These are phyloP conservation scores for Carnegiea gigantea DNA, from an alignment of 179 eudicot species.

Conservation along the genomic window DNA sequence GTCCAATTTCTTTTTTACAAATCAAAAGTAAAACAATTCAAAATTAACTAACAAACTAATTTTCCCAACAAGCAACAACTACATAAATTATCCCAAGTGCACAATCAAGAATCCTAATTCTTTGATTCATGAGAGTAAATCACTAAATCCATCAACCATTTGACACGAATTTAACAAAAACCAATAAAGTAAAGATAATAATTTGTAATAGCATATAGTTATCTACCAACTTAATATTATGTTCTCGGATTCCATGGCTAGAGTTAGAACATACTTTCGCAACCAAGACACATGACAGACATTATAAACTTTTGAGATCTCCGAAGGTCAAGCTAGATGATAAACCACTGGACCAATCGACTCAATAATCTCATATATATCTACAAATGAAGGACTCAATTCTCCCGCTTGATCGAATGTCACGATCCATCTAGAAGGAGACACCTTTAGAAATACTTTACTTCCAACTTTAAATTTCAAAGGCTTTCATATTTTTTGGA, in stretches of 20 bases:
- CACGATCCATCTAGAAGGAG: background rate
- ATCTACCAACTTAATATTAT: background rate
- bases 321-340: background rate
- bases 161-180: no score
- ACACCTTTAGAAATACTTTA: background rate
- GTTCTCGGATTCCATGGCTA: no score
- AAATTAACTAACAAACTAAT: no score
- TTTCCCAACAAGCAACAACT: no score
- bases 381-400: background rate
- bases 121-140: no score
- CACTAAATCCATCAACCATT: no score
- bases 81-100: no score
- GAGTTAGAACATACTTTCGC: background rate
- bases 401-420: background rate
- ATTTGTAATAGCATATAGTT: no score
- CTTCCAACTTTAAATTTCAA: background rate
- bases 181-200: no score
- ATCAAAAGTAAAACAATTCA: no score
- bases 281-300: background rate
- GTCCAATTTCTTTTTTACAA: no score
- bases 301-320: background rate
- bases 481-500: background rate
- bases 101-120: no score
- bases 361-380: background rate
- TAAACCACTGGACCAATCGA: background rate